Base-by-base conservation (phyloP, 2,329 filamentous ascomycete species). In the Hymenoscyphus linearis region DNA sequence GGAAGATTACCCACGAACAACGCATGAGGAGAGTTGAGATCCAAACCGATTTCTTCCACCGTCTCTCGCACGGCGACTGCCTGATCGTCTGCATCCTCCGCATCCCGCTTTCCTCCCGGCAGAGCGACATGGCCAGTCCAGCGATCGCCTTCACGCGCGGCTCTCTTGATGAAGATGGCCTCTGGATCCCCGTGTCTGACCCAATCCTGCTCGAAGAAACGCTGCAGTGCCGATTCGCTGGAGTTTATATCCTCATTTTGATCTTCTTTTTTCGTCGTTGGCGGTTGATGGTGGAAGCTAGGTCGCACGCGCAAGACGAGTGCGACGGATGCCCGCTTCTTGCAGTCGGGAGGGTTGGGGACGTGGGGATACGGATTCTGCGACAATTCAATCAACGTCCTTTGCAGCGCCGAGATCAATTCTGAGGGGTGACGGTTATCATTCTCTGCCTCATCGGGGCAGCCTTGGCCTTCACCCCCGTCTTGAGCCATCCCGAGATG, bases 111-210 rank as follows among this genome's bases (percentile, higher is more conserved):
- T 1, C 87, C 87, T 25, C 87, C 87, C 0, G 87, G 87, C 3
- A 89, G 74, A 0, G 87, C 87, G 60, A 89, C 82, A 75, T 90
- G 87, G 2, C 83, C 82, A 1, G 85, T 88, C 87, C 87, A 90
- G 61, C 85, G 78, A 71, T 90, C 87, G 7, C 86, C 85, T 59
- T 80, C 77, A 40, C 87, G 77, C 3, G 85, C 80, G 2, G 87
- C 83, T 53, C 87, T 78, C 70, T 89, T 90, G 72, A 90, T 90
- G 72, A 89, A 89, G 3, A 89, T 77, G n/a, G 86, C 76, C 71
- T 90, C 87, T 0, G 86, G 83, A 63, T 86, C 83, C 26, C 86
- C 86, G 71, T 86, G 75, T 65, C 82, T 79, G 6, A 87, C 85
- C 87, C 87, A 90, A 16, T 79, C 72, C 67, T 86, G 84, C 1